Percentiles rank a stretch among this genome's conserved stretches.
phyloP scores from a whole-genome alignment of 2,329 filamentous ascomycete genomes.

The Fusarium albosuccineum region DNA sequence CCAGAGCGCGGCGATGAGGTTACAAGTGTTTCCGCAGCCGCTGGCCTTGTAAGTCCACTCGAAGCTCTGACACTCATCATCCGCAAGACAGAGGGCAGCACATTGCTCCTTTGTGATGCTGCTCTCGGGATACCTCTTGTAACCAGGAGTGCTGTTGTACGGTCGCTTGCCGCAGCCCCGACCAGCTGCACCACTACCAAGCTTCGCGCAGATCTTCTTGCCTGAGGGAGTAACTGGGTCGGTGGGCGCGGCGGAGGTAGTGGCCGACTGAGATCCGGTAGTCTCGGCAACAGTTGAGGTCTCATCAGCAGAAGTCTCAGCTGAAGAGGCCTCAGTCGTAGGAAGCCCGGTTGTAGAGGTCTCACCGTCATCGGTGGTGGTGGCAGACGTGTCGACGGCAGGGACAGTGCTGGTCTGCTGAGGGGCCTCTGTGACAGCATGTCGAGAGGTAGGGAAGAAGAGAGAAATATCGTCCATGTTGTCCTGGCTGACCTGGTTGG shows the following conservation, averaged over 20 bases:
- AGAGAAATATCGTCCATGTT: slow-evolving; percentile 37
- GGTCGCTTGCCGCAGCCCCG: slow-evolving; percentile 34
- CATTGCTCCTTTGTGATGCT: slow-evolving; percentile 37
- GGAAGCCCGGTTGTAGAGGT: background rate
- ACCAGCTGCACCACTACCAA: slow-evolving; percentile 23
- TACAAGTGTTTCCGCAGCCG: slow-evolving; percentile 32
- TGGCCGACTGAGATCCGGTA: background rate
- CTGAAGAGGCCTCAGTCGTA: background rate
- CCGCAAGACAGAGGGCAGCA: slow-evolving; percentile 33
- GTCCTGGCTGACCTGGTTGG: slow-evolving; percentile 34
- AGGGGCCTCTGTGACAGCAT: slow-evolving; percentile 16
- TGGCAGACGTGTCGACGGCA: slow-evolving; percentile 2
- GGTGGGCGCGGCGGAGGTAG: background rate
- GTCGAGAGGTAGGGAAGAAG: slow-evolving; percentile 29
- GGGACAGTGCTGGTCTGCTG: slow-evolving; percentile 18
- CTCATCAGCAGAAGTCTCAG: background rate
- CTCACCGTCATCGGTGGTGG: background rate
- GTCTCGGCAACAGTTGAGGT: background rate
- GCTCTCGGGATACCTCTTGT: slow-evolving; percentile 27
- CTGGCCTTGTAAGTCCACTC: slow-evolving; percentile 34
- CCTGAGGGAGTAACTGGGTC: slow-evolving; percentile 2
- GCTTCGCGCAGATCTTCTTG: slow-evolving; percentile 30
- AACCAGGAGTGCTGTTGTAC: slow-evolving; percentile 35
- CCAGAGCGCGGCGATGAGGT: slow-evolving; percentile 21
- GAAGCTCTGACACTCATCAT: slow-evolving; percentile 35